Base-by-base conservation (phyloP, 441 rosid genomes). In the Sinapis alba region DNA sequence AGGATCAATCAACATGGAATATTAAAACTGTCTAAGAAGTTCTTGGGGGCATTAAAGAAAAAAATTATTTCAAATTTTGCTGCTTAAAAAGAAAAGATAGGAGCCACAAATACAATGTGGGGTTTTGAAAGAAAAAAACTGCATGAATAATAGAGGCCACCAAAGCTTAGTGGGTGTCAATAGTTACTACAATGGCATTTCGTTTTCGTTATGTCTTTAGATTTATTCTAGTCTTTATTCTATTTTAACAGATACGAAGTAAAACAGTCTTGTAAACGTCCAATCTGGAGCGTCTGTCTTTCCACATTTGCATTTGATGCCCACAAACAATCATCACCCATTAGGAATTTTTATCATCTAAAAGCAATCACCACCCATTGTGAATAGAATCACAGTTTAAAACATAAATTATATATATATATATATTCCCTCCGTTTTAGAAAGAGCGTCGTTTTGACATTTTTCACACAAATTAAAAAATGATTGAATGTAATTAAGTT, bases 31-130 rank as follows among this genome's bases (percentile, higher is more conserved):
- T 54, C 66, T 43, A 18, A 28, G 20, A 36, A 61, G 64, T 20
- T n/a, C 41, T 23, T 43, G 62, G 58, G 34, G 58, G 34, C 16
- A 64, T 64, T 16, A 62, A 36, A 27, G 38, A 51, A 61, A 3
- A 36, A 34, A 76, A 16, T 47, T 18, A 68, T 27, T 26, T 53
- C 34, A 60, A 18, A 15, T 6, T n/a, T 68, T 26, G 59, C 7
- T 68, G 45, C 5, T 68, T 50, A 18, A 60, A 8, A 43, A 5
- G 7, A 74, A 21, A 60, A 62, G 16, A n/a, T 26, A 34, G 16
- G 74, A 61, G 63, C 79, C 73, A 68, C 79, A 50, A 7, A 68
- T 50, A 54, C 0, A 51, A 68, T 24, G 41, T 57, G 66, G 27
- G 66, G 34, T 27, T 65, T 20, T 65, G 6, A 15, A 21, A 47